These are phyloP conservation scores for Exophiala sp. DNA, from an alignment of 2,329 filamentous ascomycete species.

Conservation along the genomic window DNA sequence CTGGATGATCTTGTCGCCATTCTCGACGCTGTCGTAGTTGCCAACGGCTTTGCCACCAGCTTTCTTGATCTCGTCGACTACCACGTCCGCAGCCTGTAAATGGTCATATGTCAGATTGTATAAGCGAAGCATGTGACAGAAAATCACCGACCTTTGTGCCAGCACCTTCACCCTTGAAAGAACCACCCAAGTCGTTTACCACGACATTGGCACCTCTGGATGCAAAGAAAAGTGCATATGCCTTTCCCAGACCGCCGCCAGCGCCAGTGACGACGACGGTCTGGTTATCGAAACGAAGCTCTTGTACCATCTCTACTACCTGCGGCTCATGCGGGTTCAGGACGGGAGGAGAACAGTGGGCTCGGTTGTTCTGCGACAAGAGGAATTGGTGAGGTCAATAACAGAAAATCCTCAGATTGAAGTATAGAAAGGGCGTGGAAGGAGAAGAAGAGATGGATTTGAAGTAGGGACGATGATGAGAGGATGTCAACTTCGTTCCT, in stretches of 20 bases:
- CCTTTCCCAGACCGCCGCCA: slow-evolving; percentile 75
- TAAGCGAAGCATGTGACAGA: slow-evolving; percentile 54
- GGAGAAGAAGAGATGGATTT: neutral
- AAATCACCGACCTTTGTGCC: slow-evolving; percentile 70
- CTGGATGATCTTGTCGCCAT: slow-evolving; percentile 89
- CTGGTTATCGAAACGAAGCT: slow-evolving; percentile 82
- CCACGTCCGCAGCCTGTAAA: slow-evolving; percentile 59
- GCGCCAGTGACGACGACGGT: slow-evolving; percentile 85
- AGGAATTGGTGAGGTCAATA: neutral
- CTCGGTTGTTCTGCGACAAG: neutral
- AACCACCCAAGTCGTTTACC: slow-evolving; percentile 91
- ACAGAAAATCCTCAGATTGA: neutral
- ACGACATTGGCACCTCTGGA: slow-evolving; percentile 90
- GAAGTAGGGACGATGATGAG: neutral
- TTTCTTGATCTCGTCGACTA: slow-evolving; percentile 58
- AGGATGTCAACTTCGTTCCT: too few species aligned
- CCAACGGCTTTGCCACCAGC: slow-evolving; percentile 93
- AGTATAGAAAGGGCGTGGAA: neutral
- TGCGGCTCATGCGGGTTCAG: slow-evolving; percentile 6
- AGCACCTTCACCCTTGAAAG: slow-evolving; percentile 87
- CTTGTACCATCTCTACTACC: slow-evolving; percentile 51
- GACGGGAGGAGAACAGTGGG: neutral
- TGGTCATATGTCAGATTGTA: slow-evolving; percentile 36
- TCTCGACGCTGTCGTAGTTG: slow-evolving; percentile 83
- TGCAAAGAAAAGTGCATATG: slow-evolving; percentile 84